A percentile compares a stretch with the other conserved stretches of the same genome.
Evolutionary conservation across 2,329 filamentous ascomycete species (phyloP).

Genomic region (Pseudogymnoascus sp.): DNA sequence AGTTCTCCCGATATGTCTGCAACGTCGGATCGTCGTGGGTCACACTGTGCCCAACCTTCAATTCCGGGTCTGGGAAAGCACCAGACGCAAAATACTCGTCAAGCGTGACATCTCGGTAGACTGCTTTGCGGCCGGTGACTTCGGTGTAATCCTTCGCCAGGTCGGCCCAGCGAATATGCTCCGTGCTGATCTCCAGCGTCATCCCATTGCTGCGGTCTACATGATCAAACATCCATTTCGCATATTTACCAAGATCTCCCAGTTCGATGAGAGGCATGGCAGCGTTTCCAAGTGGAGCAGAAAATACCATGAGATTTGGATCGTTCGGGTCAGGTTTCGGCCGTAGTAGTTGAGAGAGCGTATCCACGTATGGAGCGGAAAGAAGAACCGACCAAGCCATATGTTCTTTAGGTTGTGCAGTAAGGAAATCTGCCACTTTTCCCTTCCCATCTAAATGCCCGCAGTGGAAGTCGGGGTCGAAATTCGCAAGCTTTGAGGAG

Average conservation of each 20-base stretch:
- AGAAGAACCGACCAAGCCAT: slow-evolving; percentile 21
- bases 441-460: slow-evolving; percentile 22
- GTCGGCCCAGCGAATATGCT: slow-evolving; percentile 16
- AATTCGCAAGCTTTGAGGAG: slow-evolving; percentile 12
- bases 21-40: slow-evolving; percentile 16
- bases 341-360: slow-evolving; percentile 13
- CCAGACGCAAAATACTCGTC: slow-evolving; percentile 11
- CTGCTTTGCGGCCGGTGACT: slow-evolving; percentile 14
- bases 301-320: slow-evolving; percentile 11
- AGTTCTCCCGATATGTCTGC: slow-evolving; percentile 14
- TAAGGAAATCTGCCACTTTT: slow-evolving; percentile 20
- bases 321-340: slow-evolving; percentile 16
- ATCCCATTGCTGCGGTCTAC: slow-evolving; percentile 17
- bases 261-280: slow-evolving; percentile 18
- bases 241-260: slow-evolving; percentile 18
- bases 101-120: slow-evolving; percentile 13
- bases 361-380: slow-evolving; percentile 23
- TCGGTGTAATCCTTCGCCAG: slow-evolving; percentile 13
- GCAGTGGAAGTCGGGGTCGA: slow-evolving; percentile 14
- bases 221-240: slow-evolving; percentile 21
- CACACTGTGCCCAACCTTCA: slow-evolving; percentile 14
- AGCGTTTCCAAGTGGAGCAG: slow-evolving; percentile 7
- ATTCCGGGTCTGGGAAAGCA: slow-evolving; percentile 15
- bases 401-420: slow-evolving; percentile 13
- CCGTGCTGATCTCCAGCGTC: slow-evolving; percentile 19